These are phyloP conservation scores for Tricholomella constricta DNA, from an alignment of 768 basidiomycete genomes.

Conservation along the genomic window DNA sequence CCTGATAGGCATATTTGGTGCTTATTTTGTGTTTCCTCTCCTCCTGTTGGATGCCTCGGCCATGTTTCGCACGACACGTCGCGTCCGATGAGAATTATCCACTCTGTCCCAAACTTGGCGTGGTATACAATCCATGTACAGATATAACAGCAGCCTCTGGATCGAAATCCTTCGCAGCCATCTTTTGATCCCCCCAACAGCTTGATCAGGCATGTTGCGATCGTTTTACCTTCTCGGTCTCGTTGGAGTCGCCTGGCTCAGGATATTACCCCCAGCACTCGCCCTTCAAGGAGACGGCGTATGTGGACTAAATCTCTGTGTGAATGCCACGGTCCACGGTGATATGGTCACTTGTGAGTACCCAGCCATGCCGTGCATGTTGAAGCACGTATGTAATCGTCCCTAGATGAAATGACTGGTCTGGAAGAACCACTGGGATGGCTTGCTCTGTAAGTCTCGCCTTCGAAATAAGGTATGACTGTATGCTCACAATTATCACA, in stretches of 20 bases:
- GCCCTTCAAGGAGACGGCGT: slow-evolving; percentile 45
- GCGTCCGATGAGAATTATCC: slow-evolving; percentile 8
- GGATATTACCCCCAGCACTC: slow-evolving; percentile 19
- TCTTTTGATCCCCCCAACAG: background rate
- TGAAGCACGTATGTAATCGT: background rate
- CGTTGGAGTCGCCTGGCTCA: slow-evolving; percentile 17
- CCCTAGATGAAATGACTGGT: slow-evolving; percentile 47
- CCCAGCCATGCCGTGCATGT: background rate
- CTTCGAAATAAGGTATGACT: background rate
- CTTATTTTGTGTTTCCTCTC: slow-evolving; percentile 21
- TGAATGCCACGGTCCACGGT: slow-evolving; percentile 46
- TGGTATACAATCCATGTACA: background rate
- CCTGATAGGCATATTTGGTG: slow-evolving; percentile 5
- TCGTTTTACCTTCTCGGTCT: slow-evolving; percentile 16
- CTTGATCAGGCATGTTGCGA: slow-evolving; percentile 10
- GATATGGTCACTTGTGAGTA: slow-evolving; percentile 49
- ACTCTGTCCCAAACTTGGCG: background rate
- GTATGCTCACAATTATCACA: slow-evolving; percentile 21
- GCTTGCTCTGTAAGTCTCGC: slow-evolving; percentile 48
- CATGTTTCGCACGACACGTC: slow-evolving; percentile 14
- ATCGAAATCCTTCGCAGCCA: background rate
- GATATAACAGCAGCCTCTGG: slow-evolving; percentile 10
- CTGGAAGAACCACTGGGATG: slow-evolving; percentile 46
- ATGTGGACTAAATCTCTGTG: slow-evolving; percentile 47
- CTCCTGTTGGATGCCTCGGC: slow-evolving; percentile 23